Evolutionary conservation across 2,329 filamentous ascomycete genomes (phyloP).

Genomic region (Magnaporthiopsis incrustans): DNA sequence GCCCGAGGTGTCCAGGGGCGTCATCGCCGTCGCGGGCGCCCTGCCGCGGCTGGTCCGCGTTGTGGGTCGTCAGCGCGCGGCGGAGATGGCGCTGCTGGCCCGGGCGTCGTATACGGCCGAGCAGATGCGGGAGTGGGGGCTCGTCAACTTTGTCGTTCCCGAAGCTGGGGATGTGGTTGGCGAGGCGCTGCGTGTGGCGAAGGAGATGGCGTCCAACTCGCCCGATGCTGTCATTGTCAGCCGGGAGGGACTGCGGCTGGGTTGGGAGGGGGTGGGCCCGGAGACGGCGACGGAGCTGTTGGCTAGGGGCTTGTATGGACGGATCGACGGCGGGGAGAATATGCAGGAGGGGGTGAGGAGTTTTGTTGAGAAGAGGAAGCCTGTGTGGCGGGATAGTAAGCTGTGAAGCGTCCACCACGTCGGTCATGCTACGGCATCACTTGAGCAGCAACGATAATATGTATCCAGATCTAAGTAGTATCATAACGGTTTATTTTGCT

Average conservation of each 20-base stretch:
- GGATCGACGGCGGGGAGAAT: slow-evolving; percentile 60
- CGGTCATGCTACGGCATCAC: background rate
- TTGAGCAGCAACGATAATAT: background rate
- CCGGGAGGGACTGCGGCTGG: slow-evolving; percentile 61
- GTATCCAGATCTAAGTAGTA: no score
- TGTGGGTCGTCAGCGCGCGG: slow-evolving; percentile 60
- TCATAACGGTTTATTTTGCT: no score
- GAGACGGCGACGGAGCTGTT: slow-evolving; percentile 53
- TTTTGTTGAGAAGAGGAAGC: slow-evolving; percentile 68
- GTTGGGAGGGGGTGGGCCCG: slow-evolving; percentile 62
- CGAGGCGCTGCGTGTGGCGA: slow-evolving; percentile 54
- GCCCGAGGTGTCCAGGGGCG: slow-evolving; percentile 64
- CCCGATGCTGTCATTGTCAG: slow-evolving; percentile 72
- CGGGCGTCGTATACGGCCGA: slow-evolving; percentile 41
- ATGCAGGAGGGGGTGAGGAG: slow-evolving; percentile 65
- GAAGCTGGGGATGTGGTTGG: slow-evolving; percentile 35
- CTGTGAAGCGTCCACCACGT: slow-evolving; percentile 25
- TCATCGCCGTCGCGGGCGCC: slow-evolving; percentile 63
- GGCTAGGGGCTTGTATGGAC: slow-evolving; percentile 48
- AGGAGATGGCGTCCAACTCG: slow-evolving; percentile 54
- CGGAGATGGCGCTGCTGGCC: slow-evolving; percentile 63
- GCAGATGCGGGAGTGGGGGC: slow-evolving; percentile 56
- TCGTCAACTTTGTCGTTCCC: slow-evolving; percentile 59
- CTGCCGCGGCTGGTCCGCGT: slow-evolving; percentile 57
- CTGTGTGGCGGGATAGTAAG: slow-evolving; percentile 59